Evolutionary conservation across 371 early-diverging fungal species (phyloP).

Genomic region (Sanchytrium tribonematis): DNA sequence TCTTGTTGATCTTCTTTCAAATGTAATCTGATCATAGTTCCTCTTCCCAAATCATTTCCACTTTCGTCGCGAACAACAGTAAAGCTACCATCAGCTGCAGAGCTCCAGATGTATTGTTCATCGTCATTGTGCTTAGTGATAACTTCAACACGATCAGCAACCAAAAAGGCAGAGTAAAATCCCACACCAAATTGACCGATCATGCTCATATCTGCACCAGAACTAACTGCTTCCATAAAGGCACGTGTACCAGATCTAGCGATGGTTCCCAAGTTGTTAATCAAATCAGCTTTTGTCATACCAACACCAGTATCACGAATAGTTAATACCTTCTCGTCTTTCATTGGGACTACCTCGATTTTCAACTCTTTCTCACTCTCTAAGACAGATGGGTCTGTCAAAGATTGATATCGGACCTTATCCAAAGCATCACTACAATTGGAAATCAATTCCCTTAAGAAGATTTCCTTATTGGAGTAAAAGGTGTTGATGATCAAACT

Average conservation of each 20-base stretch:
- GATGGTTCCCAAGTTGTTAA: conserved; percentile 76
- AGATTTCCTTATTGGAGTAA: conserved; percentile 38
- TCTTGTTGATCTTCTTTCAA: conserved; percentile 60
- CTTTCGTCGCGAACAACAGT: conserved; percentile 64
- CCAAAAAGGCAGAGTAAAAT: conserved; percentile 72
- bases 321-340: conserved; percentile 29
- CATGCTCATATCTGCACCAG: conserved; percentile 20
- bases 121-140: conserved; percentile 52
- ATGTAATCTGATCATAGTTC: conserved; percentile 65
- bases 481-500: conserved; percentile 17
- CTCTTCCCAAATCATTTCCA: conserved; percentile 40
- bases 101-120: conserved; percentile 65
- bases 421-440: conserved; percentile 87
- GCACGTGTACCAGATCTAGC: conserved; percentile 42
- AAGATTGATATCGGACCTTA: conserved; percentile 52
- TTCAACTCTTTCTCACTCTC: conserved; percentile 26
- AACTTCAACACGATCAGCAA: conserved; percentile 84
- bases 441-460: conserved; percentile 80
- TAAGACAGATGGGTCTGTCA: conserved; percentile 33
- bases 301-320: conserved; percentile 85
- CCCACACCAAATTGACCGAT: conserved; percentile 98
- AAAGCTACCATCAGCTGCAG: conserved; percentile 59
- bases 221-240: conserved; percentile 30
- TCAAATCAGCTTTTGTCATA: conserved; percentile 71
- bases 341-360: conserved; percentile 41